A percentile compares a stretch with the other conserved stretches of the same genome.
Conservation (phyloP, 495 filamentous ascomycete species). For the Tuber umbilicatum region DNA sequence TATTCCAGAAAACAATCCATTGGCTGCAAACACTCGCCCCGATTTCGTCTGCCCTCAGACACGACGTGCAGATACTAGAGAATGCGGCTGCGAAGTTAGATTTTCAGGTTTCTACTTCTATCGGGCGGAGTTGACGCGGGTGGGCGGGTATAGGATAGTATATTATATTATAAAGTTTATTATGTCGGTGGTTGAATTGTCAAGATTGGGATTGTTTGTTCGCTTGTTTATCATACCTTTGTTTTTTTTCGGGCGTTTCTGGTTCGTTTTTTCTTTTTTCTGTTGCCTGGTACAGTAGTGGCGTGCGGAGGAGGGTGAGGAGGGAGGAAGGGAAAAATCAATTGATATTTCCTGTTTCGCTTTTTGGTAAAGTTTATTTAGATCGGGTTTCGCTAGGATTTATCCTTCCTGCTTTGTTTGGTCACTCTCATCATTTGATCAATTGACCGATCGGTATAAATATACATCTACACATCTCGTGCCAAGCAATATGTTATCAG, state of each 20-base stretch:
- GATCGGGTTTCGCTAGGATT: neutral
- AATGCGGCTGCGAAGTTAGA: slow-evolving; percentile 32
- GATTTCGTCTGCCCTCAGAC: slow-evolving; percentile 36
- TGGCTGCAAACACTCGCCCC: slow-evolving; percentile 38
- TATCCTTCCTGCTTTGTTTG: neutral
- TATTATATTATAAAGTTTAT: neutral
- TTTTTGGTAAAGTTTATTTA: neutral
- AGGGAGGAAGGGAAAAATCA: neutral
- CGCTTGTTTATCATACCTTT: slow-evolving; percentile 4
- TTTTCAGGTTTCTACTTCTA: slow-evolving; percentile 9
- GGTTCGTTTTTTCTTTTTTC: neutral
- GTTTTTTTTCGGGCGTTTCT: neutral
- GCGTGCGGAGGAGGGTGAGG: neutral
- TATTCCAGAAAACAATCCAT: slow-evolving; percentile 37
- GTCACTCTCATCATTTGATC: neutral
- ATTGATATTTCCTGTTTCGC: neutral
- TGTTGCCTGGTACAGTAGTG: neutral
- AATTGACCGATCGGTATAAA: neutral
- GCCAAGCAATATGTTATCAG: neutral
- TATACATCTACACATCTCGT: neutral
- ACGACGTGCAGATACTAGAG: slow-evolving; percentile 36
- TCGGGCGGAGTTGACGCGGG: neutral
- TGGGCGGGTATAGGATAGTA: neutral
- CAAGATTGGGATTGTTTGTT: neutral
- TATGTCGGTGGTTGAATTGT: neutral